Base-by-base conservation (phyloP, 371 early-diverging fungal genomes). In the Fennellomyces sp. region DNA sequence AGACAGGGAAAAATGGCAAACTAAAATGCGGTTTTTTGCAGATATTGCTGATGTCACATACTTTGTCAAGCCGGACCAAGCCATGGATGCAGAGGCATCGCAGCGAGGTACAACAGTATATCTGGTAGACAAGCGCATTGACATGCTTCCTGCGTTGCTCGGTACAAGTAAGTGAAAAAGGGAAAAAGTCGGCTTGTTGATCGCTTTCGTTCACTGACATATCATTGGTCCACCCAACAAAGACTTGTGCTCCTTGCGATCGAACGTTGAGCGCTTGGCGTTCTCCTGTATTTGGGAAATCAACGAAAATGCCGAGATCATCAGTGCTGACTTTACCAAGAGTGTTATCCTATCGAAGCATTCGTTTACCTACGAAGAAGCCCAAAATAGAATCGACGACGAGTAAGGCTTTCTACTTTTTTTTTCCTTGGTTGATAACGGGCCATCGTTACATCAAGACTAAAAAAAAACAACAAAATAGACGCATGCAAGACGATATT, bases 41-140 rank as follows among this genome's bases (percentile, higher is more conserved):
- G 89, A 98, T 71, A 99, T 99, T 78, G 98, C 99, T 36, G 99
- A 99, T 89, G 99, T 99, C 23, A 90, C 93, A n/a, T 88, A 94
- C 64, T 99, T 96, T 85, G 96, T 99, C 17, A 89, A 89, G 61
- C 86, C 88, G 23, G 87, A 86, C 7, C 91, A 86, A 62, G 80
- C 91, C 2, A 89, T 97, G 89, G 97, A 98, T 70, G 71, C 75
- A 48, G 95, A 96, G 64, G 97, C 98, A 4, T 84, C 87, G 6
- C 71, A 80, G n/a, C 87, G 98, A 52, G 94, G 97, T 52, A 97
- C 98, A 2, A 94, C 97, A 0, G 95, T 97, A 2, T 98, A 99
- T 70, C 79, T 99, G 17, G 95, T 95, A 5, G 93, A 98, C 73
- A 90, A 94, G 70, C 86, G 97, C 66, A 95, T 99, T 65, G 98